These are phyloP conservation scores for Aspergillus ruber DNA, from an alignment of 2,329 filamentous ascomycete species.

Conservation along the genomic window DNA sequence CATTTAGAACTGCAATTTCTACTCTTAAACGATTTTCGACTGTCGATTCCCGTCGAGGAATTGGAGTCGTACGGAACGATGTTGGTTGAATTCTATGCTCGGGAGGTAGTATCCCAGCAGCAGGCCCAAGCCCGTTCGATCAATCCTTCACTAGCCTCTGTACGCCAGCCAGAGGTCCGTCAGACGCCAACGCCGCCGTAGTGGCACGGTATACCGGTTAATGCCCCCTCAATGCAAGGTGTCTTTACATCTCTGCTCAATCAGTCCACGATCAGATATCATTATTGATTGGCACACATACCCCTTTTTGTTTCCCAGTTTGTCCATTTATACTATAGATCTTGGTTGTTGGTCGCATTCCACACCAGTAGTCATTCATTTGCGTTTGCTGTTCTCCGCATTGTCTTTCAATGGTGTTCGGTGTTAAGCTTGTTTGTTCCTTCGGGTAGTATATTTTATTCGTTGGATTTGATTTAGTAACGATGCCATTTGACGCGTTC, in stretches of 20 bases:
- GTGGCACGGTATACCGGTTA: constrained; percentile 5
- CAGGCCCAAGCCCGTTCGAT: constrained; percentile 29
- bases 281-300: constrained; percentile 13
- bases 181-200: constrained; percentile 33
- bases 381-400: no score
- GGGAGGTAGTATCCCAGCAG: constrained; percentile 70
- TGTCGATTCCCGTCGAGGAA: constrained; percentile 89
- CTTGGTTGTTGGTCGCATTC: constrained; percentile 4
- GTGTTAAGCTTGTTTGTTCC: no score
- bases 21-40: constrained; percentile 88
- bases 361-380: no score
- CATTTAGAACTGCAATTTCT: constrained; percentile 95
- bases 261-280: constrained; percentile 1
- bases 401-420: no score
- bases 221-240: background rate
- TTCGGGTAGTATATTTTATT: no score
- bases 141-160: constrained; percentile 12
- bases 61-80: constrained; percentile 96
- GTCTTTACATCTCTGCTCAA: background rate
- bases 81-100: constrained; percentile 95
- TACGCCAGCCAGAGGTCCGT: constrained; percentile 14
- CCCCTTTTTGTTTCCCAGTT: constrained; percentile 11
- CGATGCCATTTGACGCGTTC: no score
- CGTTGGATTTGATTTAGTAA: no score
- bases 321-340: constrained; percentile 8